A percentile compares a stretch with the other conserved stretches of the same genome.
These are phyloP conservation scores for Pyrenophora graminea DNA, from an alignment of 2,329 filamentous ascomycete species.

Conservation along the genomic window DNA sequence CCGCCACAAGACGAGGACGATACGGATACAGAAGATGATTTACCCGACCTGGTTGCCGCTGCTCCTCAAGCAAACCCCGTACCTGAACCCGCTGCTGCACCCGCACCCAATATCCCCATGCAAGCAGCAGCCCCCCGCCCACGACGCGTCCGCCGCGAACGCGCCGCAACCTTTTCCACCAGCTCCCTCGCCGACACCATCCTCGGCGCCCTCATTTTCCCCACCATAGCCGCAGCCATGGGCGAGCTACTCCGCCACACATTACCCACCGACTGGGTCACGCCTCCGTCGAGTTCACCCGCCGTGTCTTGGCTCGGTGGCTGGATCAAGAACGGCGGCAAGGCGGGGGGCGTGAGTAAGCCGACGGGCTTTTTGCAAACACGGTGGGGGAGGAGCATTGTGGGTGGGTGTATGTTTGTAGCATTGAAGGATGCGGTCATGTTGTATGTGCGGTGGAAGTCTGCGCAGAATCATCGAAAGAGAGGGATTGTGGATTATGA, in stretches of 20 bases:
- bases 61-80: slow-evolving; percentile 22
- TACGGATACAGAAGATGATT: slow-evolving; percentile 9
- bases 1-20: slow-evolving; percentile 36
- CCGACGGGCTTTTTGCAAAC: too few species aligned
- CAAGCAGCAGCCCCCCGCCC: slow-evolving; percentile 27
- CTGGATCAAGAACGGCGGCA: slow-evolving; percentile 20
- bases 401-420: slow-evolving; percentile 87
- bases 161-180: slow-evolving; percentile 58
- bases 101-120: slow-evolving; percentile 36
- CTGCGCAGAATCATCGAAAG: slow-evolving; percentile 54
- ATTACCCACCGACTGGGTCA: slow-evolving; percentile 68
- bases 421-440: slow-evolving; percentile 73
- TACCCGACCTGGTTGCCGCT: slow-evolving; percentile 12
- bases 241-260: slow-evolving; percentile 73
- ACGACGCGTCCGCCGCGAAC: slow-evolving; percentile 46
- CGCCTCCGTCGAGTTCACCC: slow-evolving; percentile 49
- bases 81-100: slow-evolving; percentile 12
- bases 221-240: slow-evolving; percentile 75
- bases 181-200: slow-evolving; percentile 63
- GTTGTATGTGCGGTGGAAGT: slow-evolving; percentile 61
- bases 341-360: not conserved
- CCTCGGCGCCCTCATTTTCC: slow-evolving; percentile 76
- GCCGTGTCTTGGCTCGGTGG: slow-evolving; percentile 30
- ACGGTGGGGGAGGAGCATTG: slow-evolving; percentile 80
- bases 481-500: slow-evolving; percentile 52